These are phyloP conservation scores for Kazachstania bromeliacearum DNA, from an alignment of 805 yeast genomes.

Conservation along the genomic window DNA sequence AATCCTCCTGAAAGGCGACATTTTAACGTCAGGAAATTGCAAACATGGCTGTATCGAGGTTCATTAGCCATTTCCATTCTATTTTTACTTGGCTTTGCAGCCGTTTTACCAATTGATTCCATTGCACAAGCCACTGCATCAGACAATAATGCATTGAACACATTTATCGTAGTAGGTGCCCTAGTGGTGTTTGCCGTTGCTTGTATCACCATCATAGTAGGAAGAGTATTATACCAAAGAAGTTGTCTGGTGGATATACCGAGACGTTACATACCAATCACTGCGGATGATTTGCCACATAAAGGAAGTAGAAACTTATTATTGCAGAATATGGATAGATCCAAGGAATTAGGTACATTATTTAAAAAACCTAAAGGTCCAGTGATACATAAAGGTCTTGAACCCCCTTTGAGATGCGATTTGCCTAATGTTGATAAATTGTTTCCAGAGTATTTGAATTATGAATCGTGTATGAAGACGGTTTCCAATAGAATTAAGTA, in stretches of 20 bases:
- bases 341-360: constrained; percentile 32
- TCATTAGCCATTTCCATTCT: constrained; percentile 18
- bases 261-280: constrained; percentile 60
- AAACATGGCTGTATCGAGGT: constrained; percentile 13
- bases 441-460: constrained; percentile 34
- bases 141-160: constrained; percentile 59
- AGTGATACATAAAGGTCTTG: constrained; percentile 45
- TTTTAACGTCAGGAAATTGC: constrained; percentile 1
- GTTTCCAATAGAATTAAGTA: constrained; percentile 50
- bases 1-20: constrained; percentile 1
- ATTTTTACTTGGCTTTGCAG: constrained; percentile 46
- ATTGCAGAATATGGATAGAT: constrained; percentile 32
- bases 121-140: constrained; percentile 48
- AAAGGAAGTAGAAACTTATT: constrained; percentile 34
- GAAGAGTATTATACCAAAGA: constrained; percentile 50
- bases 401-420: constrained; percentile 34
- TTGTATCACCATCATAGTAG: constrained; percentile 42
- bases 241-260: constrained; percentile 69
- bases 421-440: constrained; percentile 22
- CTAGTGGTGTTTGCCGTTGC: constrained; percentile 50
- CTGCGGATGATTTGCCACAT: constrained; percentile 48
- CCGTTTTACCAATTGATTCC: constrained; percentile 75
- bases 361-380: constrained; percentile 35
- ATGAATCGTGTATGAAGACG: constrained; percentile 50
- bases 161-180: constrained; percentile 70